Conservation (phyloP, 1,284 basidiomycete species). For the Microstroma glucosiphilum region DNA sequence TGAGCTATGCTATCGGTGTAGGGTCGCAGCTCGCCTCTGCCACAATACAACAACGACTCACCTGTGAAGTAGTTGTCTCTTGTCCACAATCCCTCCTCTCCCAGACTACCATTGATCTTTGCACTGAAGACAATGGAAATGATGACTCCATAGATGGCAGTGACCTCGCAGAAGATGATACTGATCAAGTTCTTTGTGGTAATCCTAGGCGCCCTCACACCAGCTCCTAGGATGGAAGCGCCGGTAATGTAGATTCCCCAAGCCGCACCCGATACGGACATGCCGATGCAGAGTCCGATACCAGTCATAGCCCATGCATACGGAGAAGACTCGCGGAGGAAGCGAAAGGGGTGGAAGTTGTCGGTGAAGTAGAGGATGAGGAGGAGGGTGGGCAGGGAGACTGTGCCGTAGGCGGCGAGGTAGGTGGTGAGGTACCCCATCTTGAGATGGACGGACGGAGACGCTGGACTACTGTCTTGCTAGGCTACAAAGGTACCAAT, state of each 20-base stretch:
- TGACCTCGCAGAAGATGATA: constrained; percentile 98
- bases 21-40: neutral
- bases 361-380: neutral
- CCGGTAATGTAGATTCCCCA: constrained; percentile 97
- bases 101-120: constrained; percentile 45
- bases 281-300: constrained; percentile 84
- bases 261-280: constrained; percentile 88
- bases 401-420: neutral
- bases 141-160: constrained; percentile 90
- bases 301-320: constrained; percentile 87
- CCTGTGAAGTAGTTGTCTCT: constrained; percentile 46
- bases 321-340: constrained; percentile 87
- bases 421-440: constrained; percentile 6
- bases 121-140: constrained; percentile 50
- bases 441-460: neutral
- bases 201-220: constrained; percentile 87
- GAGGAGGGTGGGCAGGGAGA: neutral
- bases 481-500: too few species aligned
- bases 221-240: constrained; percentile 87
- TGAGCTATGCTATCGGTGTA: neutral
- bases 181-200: constrained; percentile 90
- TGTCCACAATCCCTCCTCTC: constrained; percentile 31
- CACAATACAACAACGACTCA: constrained; percentile 2
- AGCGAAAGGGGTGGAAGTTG: constrained; percentile 46
- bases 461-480: neutral